These are phyloP conservation scores for Aspergillus cristatus DNA, from an alignment of 495 filamentous ascomycete species.

Conservation along the genomic window DNA sequence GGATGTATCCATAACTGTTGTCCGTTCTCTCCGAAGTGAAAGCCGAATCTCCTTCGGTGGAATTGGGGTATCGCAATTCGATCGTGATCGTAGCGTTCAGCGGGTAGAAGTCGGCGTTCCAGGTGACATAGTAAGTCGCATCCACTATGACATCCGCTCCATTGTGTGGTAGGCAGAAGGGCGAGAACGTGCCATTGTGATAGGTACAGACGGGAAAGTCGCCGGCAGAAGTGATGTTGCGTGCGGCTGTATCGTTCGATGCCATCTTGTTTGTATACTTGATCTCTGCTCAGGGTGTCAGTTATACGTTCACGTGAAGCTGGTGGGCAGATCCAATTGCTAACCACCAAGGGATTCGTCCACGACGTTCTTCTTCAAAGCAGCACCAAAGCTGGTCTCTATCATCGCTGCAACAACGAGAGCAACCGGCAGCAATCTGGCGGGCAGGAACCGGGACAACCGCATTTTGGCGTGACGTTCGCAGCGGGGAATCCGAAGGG, in stretches of 20 bases:
- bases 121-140: slow-evolving; percentile 36
- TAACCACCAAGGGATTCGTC: neutral
- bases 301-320: too few species aligned
- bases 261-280: too few species aligned
- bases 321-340: too few species aligned
- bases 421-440: too few species aligned
- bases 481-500: too few species aligned
- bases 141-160: slow-evolving; percentile 25
- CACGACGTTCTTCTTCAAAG: neutral
- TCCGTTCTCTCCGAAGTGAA: slow-evolving; percentile 27
- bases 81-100: slow-evolving; percentile 32
- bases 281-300: too few species aligned
- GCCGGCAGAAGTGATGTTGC: slow-evolving; percentile 42
- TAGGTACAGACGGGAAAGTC: slow-evolving; percentile 27
- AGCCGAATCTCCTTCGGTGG: slow-evolving; percentile 17
- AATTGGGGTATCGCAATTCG: slow-evolving; percentile 25
- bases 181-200: slow-evolving; percentile 12
- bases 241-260: neutral
- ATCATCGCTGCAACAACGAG: too few species aligned
- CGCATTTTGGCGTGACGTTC: too few species aligned
- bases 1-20: slow-evolving; percentile 30
- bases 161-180: slow-evolving; percentile 32
- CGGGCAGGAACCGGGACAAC: too few species aligned
- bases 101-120: slow-evolving; percentile 32
- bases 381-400: neutral